Conservation (phyloP, 2,329 filamentous ascomycete species). For the Pestalotiopsis sp. region DNA sequence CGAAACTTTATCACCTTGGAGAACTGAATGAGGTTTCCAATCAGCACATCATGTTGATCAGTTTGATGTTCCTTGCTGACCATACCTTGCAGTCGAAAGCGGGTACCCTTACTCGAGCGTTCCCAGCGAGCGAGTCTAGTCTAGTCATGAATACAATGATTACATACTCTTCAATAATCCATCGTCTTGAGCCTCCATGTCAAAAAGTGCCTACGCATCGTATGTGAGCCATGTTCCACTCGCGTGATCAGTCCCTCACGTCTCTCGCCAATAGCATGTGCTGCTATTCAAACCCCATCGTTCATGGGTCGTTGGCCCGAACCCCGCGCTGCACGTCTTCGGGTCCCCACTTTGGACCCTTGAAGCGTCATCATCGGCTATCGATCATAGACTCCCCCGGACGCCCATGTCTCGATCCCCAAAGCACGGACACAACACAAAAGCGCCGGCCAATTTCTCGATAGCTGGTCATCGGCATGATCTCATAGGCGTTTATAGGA, state of each 20-base stretch:
- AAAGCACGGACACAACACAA: background rate
- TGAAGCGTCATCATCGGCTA: background rate
- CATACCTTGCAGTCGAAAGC: background rate
- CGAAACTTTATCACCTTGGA: slow-evolving; percentile 62
- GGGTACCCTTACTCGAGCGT: background rate
- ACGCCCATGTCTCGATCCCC: background rate
- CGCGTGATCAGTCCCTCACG: background rate
- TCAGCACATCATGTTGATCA: slow-evolving; percentile 8
- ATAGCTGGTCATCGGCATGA: slow-evolving; percentile 5
- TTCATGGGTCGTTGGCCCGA: background rate
- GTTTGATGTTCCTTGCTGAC: background rate
- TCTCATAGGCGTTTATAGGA: slow-evolving; percentile 8
- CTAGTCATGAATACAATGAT: background rate
- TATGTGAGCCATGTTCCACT: too few species aligned
- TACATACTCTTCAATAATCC: background rate
- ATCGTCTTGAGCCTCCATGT: too few species aligned
- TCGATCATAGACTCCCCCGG: background rate
- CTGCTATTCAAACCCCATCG: background rate
- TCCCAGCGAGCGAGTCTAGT: background rate
- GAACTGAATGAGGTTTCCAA: slow-evolving; percentile 53
- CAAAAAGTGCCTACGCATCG: too few species aligned
- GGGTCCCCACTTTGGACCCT: background rate
- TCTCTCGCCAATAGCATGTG: too few species aligned
- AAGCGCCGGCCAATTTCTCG: background rate
- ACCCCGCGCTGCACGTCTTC: slow-evolving; percentile 2